Percentiles rank a stretch among this genome's conserved stretches.
phyloP scores from a whole-genome alignment of 306 rosid genomes.

The Malus orientalis region DNA sequence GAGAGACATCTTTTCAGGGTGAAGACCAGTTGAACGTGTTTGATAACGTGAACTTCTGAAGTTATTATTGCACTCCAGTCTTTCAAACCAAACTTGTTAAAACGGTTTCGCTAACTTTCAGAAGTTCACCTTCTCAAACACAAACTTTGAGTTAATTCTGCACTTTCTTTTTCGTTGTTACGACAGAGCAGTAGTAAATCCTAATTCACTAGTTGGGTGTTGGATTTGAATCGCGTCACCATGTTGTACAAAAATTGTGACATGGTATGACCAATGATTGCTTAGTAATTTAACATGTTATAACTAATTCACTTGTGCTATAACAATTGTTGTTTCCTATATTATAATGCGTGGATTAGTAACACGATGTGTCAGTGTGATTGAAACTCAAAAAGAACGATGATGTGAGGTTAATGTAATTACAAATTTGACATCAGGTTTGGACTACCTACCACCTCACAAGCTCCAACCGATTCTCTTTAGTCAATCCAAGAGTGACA shows the following conservation, averaged over 20 bases:
- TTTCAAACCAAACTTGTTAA: background rate
- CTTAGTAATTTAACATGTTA: background rate
- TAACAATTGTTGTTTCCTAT: too few relatives aligned
- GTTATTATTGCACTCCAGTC: background rate
- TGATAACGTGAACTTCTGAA: background rate
- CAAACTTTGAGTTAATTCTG: background rate
- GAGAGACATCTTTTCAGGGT: background rate
- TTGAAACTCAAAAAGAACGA: too few relatives aligned
- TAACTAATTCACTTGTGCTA: background rate
- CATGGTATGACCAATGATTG: too few relatives aligned
- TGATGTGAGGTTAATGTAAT: too few relatives aligned
- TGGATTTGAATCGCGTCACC: background rate
- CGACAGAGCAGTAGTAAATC: background rate
- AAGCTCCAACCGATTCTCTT: too few relatives aligned
- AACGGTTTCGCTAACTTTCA: background rate
- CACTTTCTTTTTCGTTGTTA: background rate
- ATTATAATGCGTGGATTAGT: too few relatives aligned
- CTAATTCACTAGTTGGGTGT: background rate
- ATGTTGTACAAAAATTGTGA: background rate
- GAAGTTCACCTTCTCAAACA: background rate
- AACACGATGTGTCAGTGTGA: too few relatives aligned
- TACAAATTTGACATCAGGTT: too few relatives aligned
- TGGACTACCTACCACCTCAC: too few relatives aligned
- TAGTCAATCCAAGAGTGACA: too few relatives aligned
- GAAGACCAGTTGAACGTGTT: background rate